These are phyloP conservation scores for Moricandia moricandioides DNA, from an alignment of 345 rosid genomes.

Conservation along the genomic window DNA sequence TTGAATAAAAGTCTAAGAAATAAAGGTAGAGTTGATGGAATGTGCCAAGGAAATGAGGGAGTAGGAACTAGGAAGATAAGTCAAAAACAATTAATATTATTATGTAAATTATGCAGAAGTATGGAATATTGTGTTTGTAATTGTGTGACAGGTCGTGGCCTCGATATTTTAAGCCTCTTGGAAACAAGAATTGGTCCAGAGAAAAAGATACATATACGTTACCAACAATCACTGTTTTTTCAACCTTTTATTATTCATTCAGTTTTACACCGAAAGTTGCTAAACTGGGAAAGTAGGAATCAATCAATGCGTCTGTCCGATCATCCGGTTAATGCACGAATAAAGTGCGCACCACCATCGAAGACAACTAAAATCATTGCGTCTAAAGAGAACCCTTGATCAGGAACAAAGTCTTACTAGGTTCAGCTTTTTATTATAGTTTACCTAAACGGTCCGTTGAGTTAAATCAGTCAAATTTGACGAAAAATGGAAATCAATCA, in stretches of 20 bases:
- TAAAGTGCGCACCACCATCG: conserved; percentile 6
- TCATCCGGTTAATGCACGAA: conserved; percentile 28
- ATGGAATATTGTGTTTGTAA: conserved; percentile 34
- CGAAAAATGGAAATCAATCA: conserved; percentile 25
- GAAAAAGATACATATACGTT: conserved; percentile 22
- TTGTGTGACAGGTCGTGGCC: conserved; percentile 43
- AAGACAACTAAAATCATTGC: conserved; percentile 23
- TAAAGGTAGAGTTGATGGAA: conserved; percentile 10
- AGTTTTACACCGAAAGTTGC: conserved; percentile 19
- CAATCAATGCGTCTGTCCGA: conserved; percentile 35
- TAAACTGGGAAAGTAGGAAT: conserved; percentile 34
- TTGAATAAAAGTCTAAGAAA: background rate
- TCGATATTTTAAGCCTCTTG: conserved; percentile 40
- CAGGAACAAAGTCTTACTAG: conserved; percentile 17
- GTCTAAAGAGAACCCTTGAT: conserved; percentile 18
- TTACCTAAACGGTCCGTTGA: conserved; percentile 36
- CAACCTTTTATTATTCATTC: background rate
- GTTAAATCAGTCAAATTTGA: conserved; percentile 23
- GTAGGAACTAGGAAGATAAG: conserved; percentile 21
- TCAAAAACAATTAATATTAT: background rate
- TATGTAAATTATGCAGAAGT: conserved; percentile 29
- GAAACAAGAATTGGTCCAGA: conserved; percentile 31
- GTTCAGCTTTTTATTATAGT: conserved; percentile 36
- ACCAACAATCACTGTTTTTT: conserved; percentile 22
- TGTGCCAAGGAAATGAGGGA: conserved; percentile 18